Evolutionary conservation across 352 stramenopile genomes (phyloP), one percentile per base, ranked within the genome.

Genomic region (Globisporangium nagaii): DNA sequence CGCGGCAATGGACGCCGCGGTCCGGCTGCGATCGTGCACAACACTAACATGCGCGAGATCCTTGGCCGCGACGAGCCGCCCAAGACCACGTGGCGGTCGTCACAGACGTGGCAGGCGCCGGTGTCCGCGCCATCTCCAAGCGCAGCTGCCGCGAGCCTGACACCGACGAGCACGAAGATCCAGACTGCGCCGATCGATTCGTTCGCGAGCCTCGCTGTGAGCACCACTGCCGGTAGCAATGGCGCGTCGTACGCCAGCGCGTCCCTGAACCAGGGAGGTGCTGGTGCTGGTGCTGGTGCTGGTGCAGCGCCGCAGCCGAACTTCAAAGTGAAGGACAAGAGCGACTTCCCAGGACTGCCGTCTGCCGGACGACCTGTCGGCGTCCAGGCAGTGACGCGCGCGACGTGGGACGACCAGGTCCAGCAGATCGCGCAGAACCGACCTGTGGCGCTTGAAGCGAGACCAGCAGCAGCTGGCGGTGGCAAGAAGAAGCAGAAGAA

Each of bases 401-500:
- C 82, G 31, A 92, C 82, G 12, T 92, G 82, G 82, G 77, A 92
- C 52, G 79, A 92, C 36, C 77, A 88, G 35, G 62, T 89, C 24
- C 82, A 90, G 47, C 43, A 68, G 10, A 90, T 92, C 45, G 82
- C 75, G 31, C 75, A 89, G 49, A 84, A 87, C 54, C 77, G 79
- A 11, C 27, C 32, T 2, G n/a, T 28, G n/a, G 56, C 4, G 11
- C 46, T 61, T n/a, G 66, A 52, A 15, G 11, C 36, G 0, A 32
- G 22, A 8, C 56, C 47, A 17, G 64, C 65, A 15, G 42, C 48
- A 28, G 30, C 9, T n/a, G 31, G 15, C 1, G 66, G 61, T 24
- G 66, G 74, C 44, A 84, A 87, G 66, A 79, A 84, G 60, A 91
- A 88, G 53, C 73, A 88, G 43, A 90, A 94, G 67, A 94, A 94